Conservation (phyloP, 495 filamentous ascomycete genomes). For the Hypoxylon lienhwacheense region DNA sequence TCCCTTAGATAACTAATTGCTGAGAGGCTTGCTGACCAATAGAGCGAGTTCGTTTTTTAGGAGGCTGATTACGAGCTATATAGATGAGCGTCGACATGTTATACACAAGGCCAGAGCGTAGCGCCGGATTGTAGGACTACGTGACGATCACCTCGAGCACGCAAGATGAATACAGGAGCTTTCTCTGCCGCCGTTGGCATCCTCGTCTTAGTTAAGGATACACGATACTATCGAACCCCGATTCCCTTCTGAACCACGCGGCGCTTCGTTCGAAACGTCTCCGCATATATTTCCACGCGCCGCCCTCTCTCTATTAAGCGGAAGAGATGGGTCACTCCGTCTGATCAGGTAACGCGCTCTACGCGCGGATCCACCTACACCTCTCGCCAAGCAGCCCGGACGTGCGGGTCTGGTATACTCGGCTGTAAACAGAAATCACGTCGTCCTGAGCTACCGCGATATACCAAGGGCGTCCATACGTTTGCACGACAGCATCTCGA, state of each 20-base stretch:
- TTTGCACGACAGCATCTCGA: slow-evolving; percentile 45
- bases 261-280: background rate
- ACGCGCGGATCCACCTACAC: background rate
- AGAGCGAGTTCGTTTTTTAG: too few species aligned
- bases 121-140: background rate
- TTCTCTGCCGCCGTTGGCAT: background rate
- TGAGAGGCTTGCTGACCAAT: too few species aligned
- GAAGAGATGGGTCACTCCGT: background rate
- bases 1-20: too few species aligned
- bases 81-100: background rate
- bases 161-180: slow-evolving; percentile 6
- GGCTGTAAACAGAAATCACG: too few species aligned
- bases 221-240: slow-evolving; percentile 7
- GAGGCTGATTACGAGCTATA: background rate
- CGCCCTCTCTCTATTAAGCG: background rate
- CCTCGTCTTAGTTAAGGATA: background rate
- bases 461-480: slow-evolving; percentile 39
- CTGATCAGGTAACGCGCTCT: background rate
- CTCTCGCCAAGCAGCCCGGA: background rate
- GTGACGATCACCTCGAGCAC: background rate
- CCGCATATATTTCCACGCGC: background rate
- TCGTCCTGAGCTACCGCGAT: slow-evolving; percentile 31
- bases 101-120: background rate
- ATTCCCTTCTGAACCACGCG: background rate
- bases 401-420: background rate